phyloP scores from a whole-genome alignment of 1,284 basidiomycete genomes.

The Ceratobasidium sp. region DNA sequence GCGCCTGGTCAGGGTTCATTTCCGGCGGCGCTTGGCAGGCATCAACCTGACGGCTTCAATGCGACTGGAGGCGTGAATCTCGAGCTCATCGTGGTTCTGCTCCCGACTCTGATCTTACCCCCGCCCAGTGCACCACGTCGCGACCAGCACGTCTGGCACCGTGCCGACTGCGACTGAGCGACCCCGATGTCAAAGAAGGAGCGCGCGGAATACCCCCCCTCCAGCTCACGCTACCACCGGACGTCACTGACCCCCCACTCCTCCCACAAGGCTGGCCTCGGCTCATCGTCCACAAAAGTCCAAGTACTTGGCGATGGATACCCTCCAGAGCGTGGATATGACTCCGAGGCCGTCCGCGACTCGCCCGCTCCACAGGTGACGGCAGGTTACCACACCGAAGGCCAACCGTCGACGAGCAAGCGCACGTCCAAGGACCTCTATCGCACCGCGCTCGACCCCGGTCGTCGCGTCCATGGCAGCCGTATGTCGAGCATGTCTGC shows the following conservation, averaged over 20 bases:
- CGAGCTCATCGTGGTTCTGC: constrained; percentile 13
- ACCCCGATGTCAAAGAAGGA: constrained; percentile 17
- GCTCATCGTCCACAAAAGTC: constrained; percentile 37
- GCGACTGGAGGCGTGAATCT: constrained; percentile 15
- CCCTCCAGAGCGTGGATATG: constrained; percentile 28
- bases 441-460: constrained; percentile 16
- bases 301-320: constrained; percentile 1
- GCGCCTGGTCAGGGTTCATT: background rate
- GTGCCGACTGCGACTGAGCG: background rate
- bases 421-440: constrained; percentile 31
- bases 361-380: background rate
- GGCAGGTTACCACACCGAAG: constrained; percentile 35
- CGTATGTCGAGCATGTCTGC: constrained; percentile 35
- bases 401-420: constrained; percentile 24
- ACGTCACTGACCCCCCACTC: constrained; percentile 13
- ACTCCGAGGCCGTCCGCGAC: constrained; percentile 25
- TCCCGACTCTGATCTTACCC: background rate
- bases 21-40: background rate
- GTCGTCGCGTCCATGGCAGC: constrained; percentile 4
- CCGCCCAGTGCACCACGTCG: background rate
- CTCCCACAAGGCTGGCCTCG: constrained; percentile 9
- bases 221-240: constrained; percentile 30
- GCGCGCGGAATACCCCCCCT: constrained; percentile 9
- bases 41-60: constrained; percentile 6
- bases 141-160: no score